Evolutionary conservation across 768 basidiomycete species (phyloP).

Genomic region (Kwoniella dendrophila): DNA sequence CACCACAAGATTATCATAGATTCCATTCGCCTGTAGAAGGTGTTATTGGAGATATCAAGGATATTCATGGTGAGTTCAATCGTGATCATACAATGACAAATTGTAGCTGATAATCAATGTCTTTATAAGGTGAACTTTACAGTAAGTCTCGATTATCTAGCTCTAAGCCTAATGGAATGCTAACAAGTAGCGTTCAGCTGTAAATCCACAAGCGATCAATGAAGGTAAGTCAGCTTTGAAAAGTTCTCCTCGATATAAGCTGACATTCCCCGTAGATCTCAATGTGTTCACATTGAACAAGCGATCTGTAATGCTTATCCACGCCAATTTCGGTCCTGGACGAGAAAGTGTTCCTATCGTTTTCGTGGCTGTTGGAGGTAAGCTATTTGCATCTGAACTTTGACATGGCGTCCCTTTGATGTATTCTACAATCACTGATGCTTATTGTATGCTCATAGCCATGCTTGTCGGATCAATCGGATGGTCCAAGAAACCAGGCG

Average conservation of each 20-base stretch:
- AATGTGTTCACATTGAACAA: slow-evolving; percentile 56
- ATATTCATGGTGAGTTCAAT: slow-evolving; percentile 43
- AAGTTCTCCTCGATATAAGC: slow-evolving; percentile 62
- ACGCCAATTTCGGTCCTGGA: slow-evolving; percentile 45
- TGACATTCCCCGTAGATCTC: slow-evolving; percentile 40
- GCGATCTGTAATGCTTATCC: slow-evolving; percentile 46
- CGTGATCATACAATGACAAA: not conserved
- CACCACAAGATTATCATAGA: slow-evolving; percentile 79
- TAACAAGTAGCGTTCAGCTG: slow-evolving; percentile 52
- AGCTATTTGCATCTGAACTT: slow-evolving; percentile 29
- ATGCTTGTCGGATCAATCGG: slow-evolving; percentile 75
- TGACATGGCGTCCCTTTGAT: too few species aligned
- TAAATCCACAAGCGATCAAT: slow-evolving; percentile 79
- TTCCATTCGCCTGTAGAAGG: slow-evolving; percentile 73
- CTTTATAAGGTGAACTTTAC: slow-evolving; percentile 43
- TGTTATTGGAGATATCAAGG: slow-evolving; percentile 57
- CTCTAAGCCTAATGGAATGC: not conserved
- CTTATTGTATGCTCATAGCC: slow-evolving; percentile 48
- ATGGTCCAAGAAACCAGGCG: slow-evolving; percentile 62
- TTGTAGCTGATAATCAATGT: not conserved
- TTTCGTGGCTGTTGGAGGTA: slow-evolving; percentile 72
- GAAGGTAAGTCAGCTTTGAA: slow-evolving; percentile 58
- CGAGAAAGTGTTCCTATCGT: slow-evolving; percentile 60
- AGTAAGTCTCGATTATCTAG: slow-evolving; percentile 48
- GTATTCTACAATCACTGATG: not conserved